Evolutionary conservation across 768 basidiomycete genomes (phyloP).

Genomic region (Psilocybe sp.): DNA sequence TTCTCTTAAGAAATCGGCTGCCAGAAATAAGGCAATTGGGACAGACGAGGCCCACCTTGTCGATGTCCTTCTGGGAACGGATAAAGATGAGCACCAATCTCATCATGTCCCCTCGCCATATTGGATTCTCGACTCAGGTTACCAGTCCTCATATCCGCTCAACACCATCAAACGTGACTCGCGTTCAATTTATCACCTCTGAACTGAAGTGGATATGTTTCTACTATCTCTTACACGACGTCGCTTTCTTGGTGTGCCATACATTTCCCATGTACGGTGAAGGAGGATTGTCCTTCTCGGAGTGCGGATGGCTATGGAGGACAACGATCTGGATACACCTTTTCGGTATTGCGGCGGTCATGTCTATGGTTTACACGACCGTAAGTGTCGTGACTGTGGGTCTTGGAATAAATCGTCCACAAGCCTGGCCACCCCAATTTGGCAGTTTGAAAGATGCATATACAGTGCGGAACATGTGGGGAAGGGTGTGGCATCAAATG

Average conservation of each 20-base stretch:
- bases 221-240: slow-evolving; percentile 2
- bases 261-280: too few species aligned
- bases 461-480: slow-evolving; percentile 35
- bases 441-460: slow-evolving; percentile 25
- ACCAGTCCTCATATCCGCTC: neutral
- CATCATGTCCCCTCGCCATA: too few species aligned
- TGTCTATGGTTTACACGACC: slow-evolving; percentile 3
- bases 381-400: slow-evolving; percentile 20
- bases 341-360: neutral
- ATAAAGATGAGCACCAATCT: too few species aligned
- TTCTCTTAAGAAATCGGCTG: too few species aligned
- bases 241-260: too few species aligned
- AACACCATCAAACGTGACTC: neutral
- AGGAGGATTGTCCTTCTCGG: too few species aligned
- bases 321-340: too few species aligned
- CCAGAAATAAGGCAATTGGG: too few species aligned
- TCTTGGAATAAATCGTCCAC: slow-evolving; percentile 22
- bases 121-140: neutral
- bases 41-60: too few species aligned
- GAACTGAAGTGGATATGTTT: slow-evolving; percentile 1
- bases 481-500: slow-evolving; percentile 41
- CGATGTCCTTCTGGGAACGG: too few species aligned
- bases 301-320: too few species aligned
- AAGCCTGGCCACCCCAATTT: slow-evolving; percentile 38
- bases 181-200: slow-evolving; percentile 1